These are phyloP conservation scores for Vitis hybrid DNA, from an alignment of 177 flowering plant species.

Conservation along the genomic window DNA sequence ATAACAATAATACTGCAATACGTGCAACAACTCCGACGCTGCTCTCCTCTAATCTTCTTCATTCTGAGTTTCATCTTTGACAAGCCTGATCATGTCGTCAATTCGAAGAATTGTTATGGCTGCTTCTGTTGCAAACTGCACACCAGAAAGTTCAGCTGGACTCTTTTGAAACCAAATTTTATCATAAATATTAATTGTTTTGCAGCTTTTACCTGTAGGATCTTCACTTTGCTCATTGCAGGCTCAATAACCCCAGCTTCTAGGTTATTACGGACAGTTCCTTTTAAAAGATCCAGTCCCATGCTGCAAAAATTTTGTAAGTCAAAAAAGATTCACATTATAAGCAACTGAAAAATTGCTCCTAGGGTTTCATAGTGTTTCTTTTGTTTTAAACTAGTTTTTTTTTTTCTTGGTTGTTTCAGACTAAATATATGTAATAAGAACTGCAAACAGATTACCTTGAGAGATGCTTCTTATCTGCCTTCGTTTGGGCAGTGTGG, in stretches of 20 bases:
- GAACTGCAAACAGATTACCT: slow-evolving; percentile 41
- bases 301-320: slow-evolving; percentile 51
- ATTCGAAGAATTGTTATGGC: slow-evolving; percentile 98
- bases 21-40: no score
- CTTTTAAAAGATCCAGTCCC: slow-evolving; percentile 88
- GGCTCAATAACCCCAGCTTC: slow-evolving; percentile 99
- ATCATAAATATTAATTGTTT: neutral
- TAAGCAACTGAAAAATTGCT: no score
- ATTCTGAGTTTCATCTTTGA: slow-evolving; percentile 78
- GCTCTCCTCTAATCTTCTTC: slow-evolving; percentile 20
- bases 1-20: no score
- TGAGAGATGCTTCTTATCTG: slow-evolving; percentile 86
- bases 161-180: neutral
- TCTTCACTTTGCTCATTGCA: slow-evolving; percentile 99
- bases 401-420: no score
- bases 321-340: neutral
- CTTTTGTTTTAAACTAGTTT: no score
- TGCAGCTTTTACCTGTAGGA: slow-evolving; percentile 64
- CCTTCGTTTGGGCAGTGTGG: slow-evolving; percentile 88
- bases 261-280: slow-evolving; percentile 75
- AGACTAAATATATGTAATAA: neutral
- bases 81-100: slow-evolving; percentile 94
- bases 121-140: slow-evolving; percentile 97
- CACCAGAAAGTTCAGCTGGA: neutral
- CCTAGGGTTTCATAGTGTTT: no score